Evolutionary conservation across 176 grass and related monocot genomes (phyloP).

Genomic region (Musa itinerans): DNA sequence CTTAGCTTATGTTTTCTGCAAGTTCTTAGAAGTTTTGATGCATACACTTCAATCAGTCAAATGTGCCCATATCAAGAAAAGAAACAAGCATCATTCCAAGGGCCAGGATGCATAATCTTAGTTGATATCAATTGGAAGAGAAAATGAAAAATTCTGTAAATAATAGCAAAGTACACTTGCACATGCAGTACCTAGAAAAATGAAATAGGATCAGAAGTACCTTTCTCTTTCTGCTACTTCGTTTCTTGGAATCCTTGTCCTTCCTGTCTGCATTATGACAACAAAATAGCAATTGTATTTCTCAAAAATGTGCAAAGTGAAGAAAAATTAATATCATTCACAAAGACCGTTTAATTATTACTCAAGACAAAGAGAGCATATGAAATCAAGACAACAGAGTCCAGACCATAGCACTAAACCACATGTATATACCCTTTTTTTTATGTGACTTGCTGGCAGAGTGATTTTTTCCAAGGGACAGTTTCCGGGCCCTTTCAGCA

Average conservation of each 20-base stretch:
- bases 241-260: constrained; percentile 76
- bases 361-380: background rate
- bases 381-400: constrained; percentile 9
- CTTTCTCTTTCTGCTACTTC: constrained; percentile 82
- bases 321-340: constrained; percentile 14
- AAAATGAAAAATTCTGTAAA: background rate
- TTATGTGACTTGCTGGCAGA: constrained; percentile 49
- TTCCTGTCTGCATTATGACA: constrained; percentile 66
- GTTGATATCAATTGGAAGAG: background rate
- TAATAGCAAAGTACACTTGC: too few species aligned
- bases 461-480: constrained; percentile 53
- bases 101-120: background rate
- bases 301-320: constrained; percentile 27
- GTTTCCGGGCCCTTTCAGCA: constrained; percentile 85
- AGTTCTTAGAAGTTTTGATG: background rate
- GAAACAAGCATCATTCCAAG: background rate
- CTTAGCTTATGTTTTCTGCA: background rate
- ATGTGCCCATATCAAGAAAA: background rate
- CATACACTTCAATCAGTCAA: background rate
- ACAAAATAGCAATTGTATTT: background rate
- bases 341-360: background rate
- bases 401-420: background rate
- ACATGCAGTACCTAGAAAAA: background rate
- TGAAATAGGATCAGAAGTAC: constrained; percentile 10
- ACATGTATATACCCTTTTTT: constrained; percentile 57